A percentile compares a stretch with the other conserved stretches of the same genome.
Conservation (phyloP, 495 filamentous ascomycete genomes). For the Podospora comata region DNA sequence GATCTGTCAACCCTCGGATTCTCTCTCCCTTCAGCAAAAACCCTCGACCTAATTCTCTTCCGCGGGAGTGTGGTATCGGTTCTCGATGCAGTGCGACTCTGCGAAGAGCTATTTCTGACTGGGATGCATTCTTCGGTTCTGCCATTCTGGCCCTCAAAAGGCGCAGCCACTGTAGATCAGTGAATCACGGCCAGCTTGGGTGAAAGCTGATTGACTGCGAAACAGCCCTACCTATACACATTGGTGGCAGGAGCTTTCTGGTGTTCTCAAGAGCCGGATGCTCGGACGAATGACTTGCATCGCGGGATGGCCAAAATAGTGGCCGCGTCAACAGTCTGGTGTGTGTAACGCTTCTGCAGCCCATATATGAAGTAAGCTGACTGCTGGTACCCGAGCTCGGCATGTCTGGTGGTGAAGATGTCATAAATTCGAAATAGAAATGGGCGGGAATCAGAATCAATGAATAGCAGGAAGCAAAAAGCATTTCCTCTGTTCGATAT, state of each 20-base stretch:
- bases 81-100: slow-evolving; percentile 3
- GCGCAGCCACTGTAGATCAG: not conserved
- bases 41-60: not conserved
- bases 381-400: not conserved
- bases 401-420: not conserved
- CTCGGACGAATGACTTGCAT: not conserved
- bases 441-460: not conserved
- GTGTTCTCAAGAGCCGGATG: not conserved
- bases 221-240: not conserved
- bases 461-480: too few species aligned
- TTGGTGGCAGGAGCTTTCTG: not conserved
- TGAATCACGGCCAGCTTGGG: not conserved
- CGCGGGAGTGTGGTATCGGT: not conserved
- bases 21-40: not conserved
- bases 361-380: not conserved
- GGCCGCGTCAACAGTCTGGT: not conserved
- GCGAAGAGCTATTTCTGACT: slow-evolving; percentile 3
- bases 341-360: not conserved
- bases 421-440: not conserved
- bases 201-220: not conserved
- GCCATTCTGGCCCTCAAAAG: not conserved
- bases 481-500: too few species aligned
- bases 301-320: not conserved
- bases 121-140: not conserved
- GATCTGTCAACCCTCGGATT: not conserved